Evolutionary conservation across 352 stramenopile genomes (phyloP), one percentile per base, ranked within the genome.

Genomic region (Globisporangium echinulatum): DNA sequence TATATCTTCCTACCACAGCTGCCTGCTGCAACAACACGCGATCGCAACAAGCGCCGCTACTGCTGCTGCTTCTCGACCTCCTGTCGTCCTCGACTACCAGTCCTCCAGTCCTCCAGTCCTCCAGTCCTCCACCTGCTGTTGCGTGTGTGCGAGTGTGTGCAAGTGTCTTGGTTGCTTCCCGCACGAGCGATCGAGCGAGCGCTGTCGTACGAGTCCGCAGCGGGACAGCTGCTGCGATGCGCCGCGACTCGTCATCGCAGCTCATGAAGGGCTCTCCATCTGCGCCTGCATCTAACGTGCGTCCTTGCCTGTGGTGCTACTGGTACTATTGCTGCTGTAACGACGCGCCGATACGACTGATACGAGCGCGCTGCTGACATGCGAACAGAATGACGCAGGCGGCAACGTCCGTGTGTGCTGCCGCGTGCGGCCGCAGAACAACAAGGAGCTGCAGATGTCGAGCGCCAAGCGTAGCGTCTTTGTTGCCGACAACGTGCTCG

Each of bases 381-480:
- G 37, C 14, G 13, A 46, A 7, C 19, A 66, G 61, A 58, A 54
- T 52, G 66, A 62, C 43, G 66, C 67, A 19, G 17, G 17, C 5
- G 72, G 74, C 38, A 90, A 93, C 50, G 86, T 96, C 37, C 80
- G 78, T 56, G 87, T 96, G 39, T 90, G 77, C 62, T 94, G 85
- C 64, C 81, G 87, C 58, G 80, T 94, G 56, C 79, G 85, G 10
- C 87, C 87, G 39, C 77, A 87, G 62, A 95, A 93, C 67, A 72
- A 63, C 58, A 92, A 88, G 63, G 82, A 92, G 63, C 72, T 87
- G 49, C 71, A 78, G 42, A 90, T 90, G 70, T 64, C 64, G 10
- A 70, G 64, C 43, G 77, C 79, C 19, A 79, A 80, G 66, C 71
- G 68, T 47, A 78, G 71, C 63, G 83, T 91, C 57, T 68, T 65